phyloP scores from a whole-genome alignment of 2,329 filamentous ascomycete genomes.

The Blumeria graminis region DNA sequence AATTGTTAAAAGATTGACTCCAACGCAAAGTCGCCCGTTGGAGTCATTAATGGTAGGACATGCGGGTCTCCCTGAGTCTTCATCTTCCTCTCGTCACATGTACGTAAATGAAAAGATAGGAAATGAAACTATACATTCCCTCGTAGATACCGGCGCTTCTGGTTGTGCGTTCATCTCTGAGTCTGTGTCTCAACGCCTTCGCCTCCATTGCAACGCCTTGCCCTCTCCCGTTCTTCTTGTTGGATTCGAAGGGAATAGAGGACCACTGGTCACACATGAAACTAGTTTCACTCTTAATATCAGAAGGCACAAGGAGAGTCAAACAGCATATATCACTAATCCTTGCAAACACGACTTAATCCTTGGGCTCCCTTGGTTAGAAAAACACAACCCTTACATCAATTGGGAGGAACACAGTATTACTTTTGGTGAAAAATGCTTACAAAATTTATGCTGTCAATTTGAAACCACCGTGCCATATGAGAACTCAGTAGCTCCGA shows the following conservation, averaged over 20 bases:
- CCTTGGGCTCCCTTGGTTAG: not conserved
- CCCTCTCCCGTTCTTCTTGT: not conserved
- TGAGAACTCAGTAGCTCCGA: not conserved
- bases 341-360: not conserved
- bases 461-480: not conserved
- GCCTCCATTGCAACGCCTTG: not conserved
- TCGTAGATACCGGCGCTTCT: constrained; percentile 1
- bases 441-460: not conserved
- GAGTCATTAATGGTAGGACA: not conserved
- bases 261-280: not conserved
- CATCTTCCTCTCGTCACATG: not conserved
- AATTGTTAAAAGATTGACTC: not conserved
- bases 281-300: not conserved
- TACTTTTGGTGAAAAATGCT: not conserved
- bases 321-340: not conserved
- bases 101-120: constrained; percentile 1
- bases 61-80: not conserved
- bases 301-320: not conserved
- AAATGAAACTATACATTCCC: not conserved
- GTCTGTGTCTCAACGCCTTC: not conserved
- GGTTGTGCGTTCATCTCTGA: not conserved
- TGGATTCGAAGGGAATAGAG: not conserved
- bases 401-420: not conserved
- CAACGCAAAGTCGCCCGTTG: not conserved
- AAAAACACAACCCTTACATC: not conserved